Evolutionary conservation across 352 stramenopile species (phyloP), one percentile per base, ranked within the genome.

Genomic region (Albugo laibachii): DNA sequence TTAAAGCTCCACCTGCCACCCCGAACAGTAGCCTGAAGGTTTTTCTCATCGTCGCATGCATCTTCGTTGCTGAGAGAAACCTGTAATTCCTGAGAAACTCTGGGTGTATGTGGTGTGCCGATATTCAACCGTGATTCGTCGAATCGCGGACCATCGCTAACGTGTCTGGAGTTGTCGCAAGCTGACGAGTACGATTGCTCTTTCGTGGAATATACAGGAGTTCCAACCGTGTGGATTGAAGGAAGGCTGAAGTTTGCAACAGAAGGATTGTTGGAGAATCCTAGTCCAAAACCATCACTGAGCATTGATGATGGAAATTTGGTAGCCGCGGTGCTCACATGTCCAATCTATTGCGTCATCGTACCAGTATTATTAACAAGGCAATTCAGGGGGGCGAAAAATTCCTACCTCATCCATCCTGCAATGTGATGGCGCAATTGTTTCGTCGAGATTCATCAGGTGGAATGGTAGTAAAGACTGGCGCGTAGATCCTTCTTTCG

Each of bases 1-100:
- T 92, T 77, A 0, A 71, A 71, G 1, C 72, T 87, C 79, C 79
- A 92, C 18, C 79, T 73, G 0, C 79, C 79, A 13, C 77, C 79
- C 11, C 79, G 79, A 31, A 91, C 81, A 15, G 77, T 76, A 36
- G 58, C 57, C 2, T 52, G 27, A 39, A 48, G 24, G 16, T 77
- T 64, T 13, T 67, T 56, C 31, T 81, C 72, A n/a, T 69, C 52
- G 2, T 81, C 72, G 10, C 47, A 54, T 1, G 82, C 70, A 13
- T 87, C 74, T 21, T 84, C 75, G 10, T 81, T 31, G 24, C 8
- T 20, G 16, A 52, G 36, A 31, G 46, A 44, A 35, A 47, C 50
- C 6, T 43, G 40, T 6, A 52, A 20, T 21, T 52, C 43, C 8
- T 41, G 14, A 18, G 16, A 53, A 3, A 41, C 36, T 10, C 44